A percentile compares a stretch with the other conserved stretches of the same genome.
These are phyloP conservation scores for Carex littledalei DNA, from an alignment of 176 grass and related monocot genomes.

Conservation along the genomic window DNA sequence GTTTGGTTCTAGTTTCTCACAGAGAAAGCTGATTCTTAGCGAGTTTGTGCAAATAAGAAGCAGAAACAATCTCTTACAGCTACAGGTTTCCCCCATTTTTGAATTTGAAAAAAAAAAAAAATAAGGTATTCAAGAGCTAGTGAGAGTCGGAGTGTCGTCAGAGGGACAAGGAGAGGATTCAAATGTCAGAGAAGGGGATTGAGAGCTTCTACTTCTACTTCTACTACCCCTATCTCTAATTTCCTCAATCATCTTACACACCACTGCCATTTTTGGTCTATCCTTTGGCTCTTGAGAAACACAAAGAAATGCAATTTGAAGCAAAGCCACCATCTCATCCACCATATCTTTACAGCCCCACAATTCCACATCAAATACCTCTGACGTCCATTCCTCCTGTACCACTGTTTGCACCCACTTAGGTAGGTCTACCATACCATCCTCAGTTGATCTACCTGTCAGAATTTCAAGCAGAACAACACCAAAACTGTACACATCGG, in stretches of 20 bases:
- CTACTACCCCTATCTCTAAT: conserved; percentile 79
- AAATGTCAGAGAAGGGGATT: conserved; percentile 50
- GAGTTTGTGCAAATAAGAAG: not conserved
- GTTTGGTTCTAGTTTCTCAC: not conserved
- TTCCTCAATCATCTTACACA: conserved; percentile 90
- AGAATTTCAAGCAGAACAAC: conserved; percentile 69
- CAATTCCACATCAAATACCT: conserved; percentile 87
- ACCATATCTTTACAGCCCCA: conserved; percentile 44
- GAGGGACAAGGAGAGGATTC: conserved; percentile 56
- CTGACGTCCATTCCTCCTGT: conserved; percentile 58
- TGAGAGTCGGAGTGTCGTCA: conserved; percentile 50
- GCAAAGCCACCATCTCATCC: conserved; percentile 82
- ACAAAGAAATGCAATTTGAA: conserved; percentile 90
- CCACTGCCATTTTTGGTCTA: conserved; percentile 69
- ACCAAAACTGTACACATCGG: conserved; percentile 68
- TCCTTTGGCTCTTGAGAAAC: conserved; percentile 35
- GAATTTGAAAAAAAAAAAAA: not conserved
- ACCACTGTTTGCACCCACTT: conserved; percentile 55
- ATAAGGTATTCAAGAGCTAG: conserved; percentile 38
- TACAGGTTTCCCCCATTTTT: not conserved
- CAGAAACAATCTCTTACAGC: not conserved
- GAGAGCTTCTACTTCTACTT: conserved; percentile 43
- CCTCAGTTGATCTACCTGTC: conserved; percentile 44
- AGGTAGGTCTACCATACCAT: conserved; percentile 34
- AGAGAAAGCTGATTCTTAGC: not conserved